Evolutionary conservation across 2,329 filamentous ascomycete species (phyloP).

Genomic region (Fonsecaea pedrosoi): DNA sequence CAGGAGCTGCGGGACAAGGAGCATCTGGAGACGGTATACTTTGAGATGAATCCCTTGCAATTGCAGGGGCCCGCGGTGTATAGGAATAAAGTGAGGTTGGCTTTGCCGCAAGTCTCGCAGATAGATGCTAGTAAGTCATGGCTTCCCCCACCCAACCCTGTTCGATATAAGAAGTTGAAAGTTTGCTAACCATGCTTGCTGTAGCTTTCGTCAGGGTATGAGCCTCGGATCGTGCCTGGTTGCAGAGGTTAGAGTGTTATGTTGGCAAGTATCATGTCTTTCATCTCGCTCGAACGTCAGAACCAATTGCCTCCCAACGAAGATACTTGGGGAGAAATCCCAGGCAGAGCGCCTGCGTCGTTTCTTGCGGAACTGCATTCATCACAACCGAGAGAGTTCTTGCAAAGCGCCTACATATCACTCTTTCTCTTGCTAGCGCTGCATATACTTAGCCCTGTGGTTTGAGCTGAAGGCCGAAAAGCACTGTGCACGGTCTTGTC

Average conservation of each 20-base stretch:
- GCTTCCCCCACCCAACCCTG: background rate
- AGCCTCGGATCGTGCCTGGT: background rate
- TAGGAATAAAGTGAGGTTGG: slow-evolving; percentile 88
- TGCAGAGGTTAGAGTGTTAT: background rate
- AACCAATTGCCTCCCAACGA: background rate
- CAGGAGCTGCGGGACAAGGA: slow-evolving; percentile 78
- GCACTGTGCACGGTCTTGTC: background rate
- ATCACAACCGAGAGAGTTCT: background rate
- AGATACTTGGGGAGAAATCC: background rate
- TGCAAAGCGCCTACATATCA: background rate
- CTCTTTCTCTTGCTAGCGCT: background rate
- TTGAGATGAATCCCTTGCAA: slow-evolving; percentile 93
- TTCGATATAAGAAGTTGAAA: background rate
- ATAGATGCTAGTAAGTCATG: slow-evolving; percentile 91
- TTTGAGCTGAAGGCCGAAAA: background rate
- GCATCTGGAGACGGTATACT: slow-evolving; percentile 86
- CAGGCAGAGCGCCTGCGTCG: background rate
- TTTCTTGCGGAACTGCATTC: background rate
- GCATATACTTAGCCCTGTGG: background rate
- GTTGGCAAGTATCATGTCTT: background rate
- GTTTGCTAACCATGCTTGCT: slow-evolving; percentile 37
- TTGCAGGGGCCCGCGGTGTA: slow-evolving; percentile 80
- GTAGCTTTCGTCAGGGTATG: slow-evolving; percentile 33
- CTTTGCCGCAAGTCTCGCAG: slow-evolving; percentile 85
- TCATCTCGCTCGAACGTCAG: background rate